phyloP scores from a whole-genome alignment of 495 filamentous ascomycete species.

The Podospora sp. region DNA sequence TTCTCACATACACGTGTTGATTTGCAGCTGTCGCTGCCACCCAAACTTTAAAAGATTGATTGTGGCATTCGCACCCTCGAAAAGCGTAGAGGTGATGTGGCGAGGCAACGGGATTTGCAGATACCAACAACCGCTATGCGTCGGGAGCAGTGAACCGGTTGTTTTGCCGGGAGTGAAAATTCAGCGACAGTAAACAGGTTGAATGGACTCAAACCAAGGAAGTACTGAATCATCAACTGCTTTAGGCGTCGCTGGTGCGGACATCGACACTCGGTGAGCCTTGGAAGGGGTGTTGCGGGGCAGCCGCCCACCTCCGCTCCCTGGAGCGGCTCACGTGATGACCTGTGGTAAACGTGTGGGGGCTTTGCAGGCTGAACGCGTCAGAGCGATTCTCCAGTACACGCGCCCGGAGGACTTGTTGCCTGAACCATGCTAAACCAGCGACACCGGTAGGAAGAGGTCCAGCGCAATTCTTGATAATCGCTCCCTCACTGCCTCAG shows the following conservation, averaged over 20 bases:
- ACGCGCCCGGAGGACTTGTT: not conserved
- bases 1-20: not conserved
- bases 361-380: not conserved
- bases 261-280: not conserved
- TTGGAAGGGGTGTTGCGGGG: constrained; percentile 6
- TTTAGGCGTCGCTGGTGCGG: not conserved
- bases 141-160: not conserved
- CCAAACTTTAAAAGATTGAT: not conserved
- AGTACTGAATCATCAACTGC: not conserved
- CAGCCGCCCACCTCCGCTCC: not conserved
- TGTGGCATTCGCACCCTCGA: not conserved
- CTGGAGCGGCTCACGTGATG: constrained; percentile 26
- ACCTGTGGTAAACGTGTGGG: constrained; percentile 25
- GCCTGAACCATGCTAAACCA: not conserved
- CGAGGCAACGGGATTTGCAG: not conserved
- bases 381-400: constrained; percentile 1
- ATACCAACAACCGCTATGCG: not conserved
- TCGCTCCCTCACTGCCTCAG: not conserved
- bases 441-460: not conserved
- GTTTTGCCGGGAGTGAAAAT: not conserved
- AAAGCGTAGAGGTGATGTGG: no score
- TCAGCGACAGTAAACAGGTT: not conserved
- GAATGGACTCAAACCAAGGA: not conserved
- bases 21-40: not conserved
- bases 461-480: not conserved